These are phyloP conservation scores for Cryphonectria parasitica DNA, from an alignment of 2,329 filamentous ascomycete genomes.

Conservation along the genomic window DNA sequence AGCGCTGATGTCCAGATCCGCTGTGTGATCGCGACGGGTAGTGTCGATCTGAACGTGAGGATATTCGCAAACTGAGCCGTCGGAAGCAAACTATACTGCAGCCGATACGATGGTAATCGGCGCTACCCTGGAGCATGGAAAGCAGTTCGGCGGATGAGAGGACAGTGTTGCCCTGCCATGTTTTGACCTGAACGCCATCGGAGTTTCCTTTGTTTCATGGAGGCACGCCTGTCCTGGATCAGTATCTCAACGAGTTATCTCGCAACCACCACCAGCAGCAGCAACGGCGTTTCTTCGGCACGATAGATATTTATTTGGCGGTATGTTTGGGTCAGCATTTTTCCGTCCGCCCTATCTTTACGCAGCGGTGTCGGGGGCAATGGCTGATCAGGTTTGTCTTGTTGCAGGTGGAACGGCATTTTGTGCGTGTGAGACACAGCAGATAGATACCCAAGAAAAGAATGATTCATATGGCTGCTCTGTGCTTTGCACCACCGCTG, in stretches of 20 bases:
- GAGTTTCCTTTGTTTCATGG: background rate
- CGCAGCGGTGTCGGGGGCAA: conserved; percentile 8
- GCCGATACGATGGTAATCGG: background rate
- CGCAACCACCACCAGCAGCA: background rate
- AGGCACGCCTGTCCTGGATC: conserved; percentile 4
- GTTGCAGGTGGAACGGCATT: conserved; percentile 9
- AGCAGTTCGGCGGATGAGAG: background rate
- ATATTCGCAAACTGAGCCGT: conserved; percentile 67
- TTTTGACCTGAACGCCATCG: background rate
- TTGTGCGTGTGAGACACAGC: conserved; percentile 12
- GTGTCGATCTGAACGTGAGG: conserved; percentile 78
- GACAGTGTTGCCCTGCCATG: no score
- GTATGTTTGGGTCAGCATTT: conserved; percentile 5
- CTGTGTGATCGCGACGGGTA: conserved; percentile 85
- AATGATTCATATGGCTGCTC: background rate
- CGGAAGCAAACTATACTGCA: background rate
- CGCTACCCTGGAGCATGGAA: background rate
- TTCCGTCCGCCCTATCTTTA: conserved; percentile 4
- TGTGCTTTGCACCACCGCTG: background rate
- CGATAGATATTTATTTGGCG: conserved; percentile 5
- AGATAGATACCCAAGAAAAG: conserved; percentile 24
- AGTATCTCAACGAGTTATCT: conserved; percentile 2
- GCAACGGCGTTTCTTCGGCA: conserved; percentile 17
- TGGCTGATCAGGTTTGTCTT: conserved; percentile 18
- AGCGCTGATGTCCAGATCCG: conserved; percentile 67